phyloP scores from a whole-genome alignment of 1,139 yeast species.

The Entelexis sorbosivorans region DNA sequence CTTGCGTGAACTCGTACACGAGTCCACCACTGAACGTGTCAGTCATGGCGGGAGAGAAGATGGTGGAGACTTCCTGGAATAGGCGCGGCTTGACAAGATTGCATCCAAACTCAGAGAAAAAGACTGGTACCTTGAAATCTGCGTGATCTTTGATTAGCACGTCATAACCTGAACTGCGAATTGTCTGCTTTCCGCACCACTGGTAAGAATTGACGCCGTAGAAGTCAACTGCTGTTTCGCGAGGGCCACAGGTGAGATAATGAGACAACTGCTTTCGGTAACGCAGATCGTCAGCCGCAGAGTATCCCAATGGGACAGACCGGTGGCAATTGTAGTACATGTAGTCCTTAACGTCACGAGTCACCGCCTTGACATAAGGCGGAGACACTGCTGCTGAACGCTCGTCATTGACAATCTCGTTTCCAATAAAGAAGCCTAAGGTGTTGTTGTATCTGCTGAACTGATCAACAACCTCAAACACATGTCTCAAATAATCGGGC shows the following conservation, averaged over 20 bases:
- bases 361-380: conserved; percentile 73
- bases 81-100: conserved; percentile 43
- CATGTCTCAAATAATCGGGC: conserved; percentile 54
- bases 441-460: conserved; percentile 74
- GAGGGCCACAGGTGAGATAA: conserved; percentile 62
- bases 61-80: conserved; percentile 53
- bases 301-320: conserved; percentile 79
- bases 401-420: conserved; percentile 79
- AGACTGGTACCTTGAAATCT: conserved; percentile 63
- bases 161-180: conserved; percentile 60
- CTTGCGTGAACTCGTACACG: conserved; percentile 65
- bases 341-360: conserved; percentile 81
- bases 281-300: conserved; percentile 74
- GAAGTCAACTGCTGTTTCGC: conserved; percentile 66
- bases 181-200: conserved; percentile 68
- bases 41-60: conserved; percentile 40
- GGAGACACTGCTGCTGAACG: conserved; percentile 54
- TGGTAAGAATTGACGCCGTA: conserved; percentile 86
- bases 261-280: conserved; percentile 68
- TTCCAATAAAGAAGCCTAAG: conserved; percentile 87
- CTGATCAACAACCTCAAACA: conserved; percentile 71
- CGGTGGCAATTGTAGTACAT: conserved; percentile 58
- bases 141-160: conserved; percentile 47
- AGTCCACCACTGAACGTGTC: conserved; percentile 63
- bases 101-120: conserved; percentile 83